Base-by-base conservation (phyloP, 805 yeast species). In the Naumovozyma baii region DNA sequence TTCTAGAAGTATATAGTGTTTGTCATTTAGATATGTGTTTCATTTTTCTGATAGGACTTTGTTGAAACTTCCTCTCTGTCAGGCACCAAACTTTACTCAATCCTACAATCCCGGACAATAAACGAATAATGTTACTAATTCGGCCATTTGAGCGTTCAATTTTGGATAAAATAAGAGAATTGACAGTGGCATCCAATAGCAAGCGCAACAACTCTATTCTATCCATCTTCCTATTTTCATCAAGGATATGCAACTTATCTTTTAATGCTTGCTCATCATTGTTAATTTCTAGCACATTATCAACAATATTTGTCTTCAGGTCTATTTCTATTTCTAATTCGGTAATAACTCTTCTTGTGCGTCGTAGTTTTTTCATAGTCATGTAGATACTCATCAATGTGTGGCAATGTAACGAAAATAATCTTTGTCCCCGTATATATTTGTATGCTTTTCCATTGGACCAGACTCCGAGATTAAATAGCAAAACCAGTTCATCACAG, bases 401-500 rank as follows among this genome's bases (percentile, higher is more conserved):
- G 26, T 22, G 7, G 26, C 26, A 22, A 22, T 22, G 26, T 7
- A 22, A 10, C 7, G 26, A 22, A 22, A 22, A 22, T 10, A 22
- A 7, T 22, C 26, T 7, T 10, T 22, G 26, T 7, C 26, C 26
- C 26, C 26, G 7, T 7, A 22, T 58, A 22, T 7, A 22, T 10
- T 54, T 43, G 5, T 61, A 44, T 2, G 64, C 47, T 7, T 41
- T 36, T 4, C 41, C 36, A 31, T 59, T 57, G 3, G 53, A 45
- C 59, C 61, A 60, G 4, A 61, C 40, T 19, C 53, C 52, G 38
- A 70, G 68, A 61, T 66, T 73, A 30, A 80, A 60, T 14, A 46
- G 15, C 17, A 80, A 61, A 22, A 71, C 61, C 18, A 76, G 51
- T 58, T 82, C 90, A 58, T 82, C 88, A 50, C 73, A 72, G 29